Evolutionary conservation across 768 basidiomycete genomes (phyloP).

Genomic region (Fomitopsis serialis): DNA sequence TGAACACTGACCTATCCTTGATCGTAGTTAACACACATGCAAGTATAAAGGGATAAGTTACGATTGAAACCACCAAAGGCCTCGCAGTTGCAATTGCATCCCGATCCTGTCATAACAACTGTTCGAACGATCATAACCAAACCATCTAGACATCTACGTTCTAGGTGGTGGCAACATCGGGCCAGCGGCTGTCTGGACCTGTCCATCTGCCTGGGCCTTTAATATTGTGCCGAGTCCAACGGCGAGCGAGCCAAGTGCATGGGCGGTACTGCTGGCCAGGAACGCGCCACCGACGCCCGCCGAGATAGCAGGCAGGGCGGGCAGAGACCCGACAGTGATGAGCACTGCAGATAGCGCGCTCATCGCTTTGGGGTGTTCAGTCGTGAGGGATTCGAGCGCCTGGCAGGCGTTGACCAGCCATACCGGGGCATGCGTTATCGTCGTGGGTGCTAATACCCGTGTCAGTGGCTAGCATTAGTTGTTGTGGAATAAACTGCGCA

Average conservation of each 20-base stretch:
- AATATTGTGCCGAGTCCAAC: slow-evolving; percentile 63
- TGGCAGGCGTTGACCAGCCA: slow-evolving; percentile 77
- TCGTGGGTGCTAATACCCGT: slow-evolving; percentile 22
- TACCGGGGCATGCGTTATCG: slow-evolving; percentile 55
- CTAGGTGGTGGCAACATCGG: background rate
- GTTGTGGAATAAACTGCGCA: slow-evolving; percentile 1
- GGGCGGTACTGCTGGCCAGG: slow-evolving; percentile 67
- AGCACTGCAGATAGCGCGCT: slow-evolving; percentile 71
- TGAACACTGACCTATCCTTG: too few species aligned
- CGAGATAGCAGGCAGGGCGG: slow-evolving; percentile 62
- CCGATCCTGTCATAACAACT: too few species aligned
- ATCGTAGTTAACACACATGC: too few species aligned
- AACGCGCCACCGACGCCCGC: slow-evolving; percentile 69
- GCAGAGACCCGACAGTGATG: slow-evolving; percentile 73
- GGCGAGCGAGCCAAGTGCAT: slow-evolving; percentile 76
- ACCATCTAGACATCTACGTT: background rate
- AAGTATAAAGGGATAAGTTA: too few species aligned
- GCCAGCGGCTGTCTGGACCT: slow-evolving; percentile 10
- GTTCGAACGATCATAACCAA: too few species aligned
- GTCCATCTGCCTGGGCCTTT: slow-evolving; percentile 30
- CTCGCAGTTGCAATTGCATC: too few species aligned
- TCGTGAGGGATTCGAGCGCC: slow-evolving; percentile 68
- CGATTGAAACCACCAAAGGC: too few species aligned
- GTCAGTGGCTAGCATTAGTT: background rate
- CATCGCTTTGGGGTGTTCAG: slow-evolving; percentile 74